Evolutionary conservation across 2,329 filamentous ascomycete species (phyloP).

Genomic region (Monilinia vaccinii-corymbosi): DNA sequence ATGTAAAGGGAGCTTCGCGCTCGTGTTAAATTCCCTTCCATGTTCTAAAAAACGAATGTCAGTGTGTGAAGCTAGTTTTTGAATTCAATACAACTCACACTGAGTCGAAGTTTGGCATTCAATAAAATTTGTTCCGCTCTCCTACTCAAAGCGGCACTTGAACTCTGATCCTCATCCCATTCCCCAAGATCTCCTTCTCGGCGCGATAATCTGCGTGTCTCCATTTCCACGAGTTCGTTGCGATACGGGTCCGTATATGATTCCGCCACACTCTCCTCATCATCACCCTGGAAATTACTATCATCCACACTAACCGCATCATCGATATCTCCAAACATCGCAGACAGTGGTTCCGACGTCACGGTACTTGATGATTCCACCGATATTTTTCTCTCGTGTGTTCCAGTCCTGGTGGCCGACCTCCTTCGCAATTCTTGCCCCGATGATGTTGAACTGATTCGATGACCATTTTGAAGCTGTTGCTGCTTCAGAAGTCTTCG

Average conservation of each 20-base stretch:
- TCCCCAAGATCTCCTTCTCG: conserved; percentile 23
- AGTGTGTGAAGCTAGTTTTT: conserved; percentile 4
- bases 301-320: conserved; percentile 54
- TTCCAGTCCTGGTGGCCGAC: conserved; percentile 36
- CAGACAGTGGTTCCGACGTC: conserved; percentile 39
- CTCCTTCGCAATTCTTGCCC: conserved; percentile 37
- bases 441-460: conserved; percentile 39
- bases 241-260: conserved; percentile 28
- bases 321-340: conserved; percentile 51
- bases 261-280: conserved; percentile 52
- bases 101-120: conserved; percentile 82
- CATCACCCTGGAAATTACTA: conserved; percentile 57
- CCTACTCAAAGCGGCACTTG: conserved; percentile 67
- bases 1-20: conserved; percentile 60
- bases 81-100: conserved; percentile 45
- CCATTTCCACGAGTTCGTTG: conserved; percentile 26
- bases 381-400: conserved; percentile 44
- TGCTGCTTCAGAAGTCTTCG: conserved; percentile 24
- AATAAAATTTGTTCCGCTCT: conserved; percentile 84
- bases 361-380: conserved; percentile 54
- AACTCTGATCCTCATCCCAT: conserved; percentile 50
- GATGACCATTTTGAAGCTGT: conserved; percentile 16
- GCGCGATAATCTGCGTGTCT: conserved; percentile 21
- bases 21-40: conserved; percentile 83
- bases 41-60: conserved; percentile 50